Evolutionary conservation across 805 yeast genomes (phyloP), one percentile per base, ranked within the genome.

Genomic region (Wickerhamiella musiphila): DNA sequence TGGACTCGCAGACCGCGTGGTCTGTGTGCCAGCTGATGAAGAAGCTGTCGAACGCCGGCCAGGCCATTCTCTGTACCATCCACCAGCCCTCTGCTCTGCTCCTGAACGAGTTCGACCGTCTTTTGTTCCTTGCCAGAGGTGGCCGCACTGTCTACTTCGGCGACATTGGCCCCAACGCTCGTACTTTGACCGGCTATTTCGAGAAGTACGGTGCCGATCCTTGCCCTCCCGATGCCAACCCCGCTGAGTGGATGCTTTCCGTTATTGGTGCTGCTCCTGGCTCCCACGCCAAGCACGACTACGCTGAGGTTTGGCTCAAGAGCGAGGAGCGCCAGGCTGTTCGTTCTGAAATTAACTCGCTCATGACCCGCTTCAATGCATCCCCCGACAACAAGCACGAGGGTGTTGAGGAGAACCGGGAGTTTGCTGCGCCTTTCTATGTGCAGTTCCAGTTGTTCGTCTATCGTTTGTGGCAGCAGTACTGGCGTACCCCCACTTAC

Each of bases 191-290:
- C 28, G 51, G 60, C 35, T 78, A 77, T 52, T 77, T 77, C 47
- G 84, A 77, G 56, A 63, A 63, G 42, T 56, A 73, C 49, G 78
- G 93, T 22, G 82, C 84, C 25, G 66, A 73, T 37, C 61, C 65
- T 33, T 78, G 90, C 58, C 61, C 57, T 21, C 52, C 52, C 9
- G 53, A 57, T 23, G 82, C 72, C 34, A 76, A 76, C 42, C 83
- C 84, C 16, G 83, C 83, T 21, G 84, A 75, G 52, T 76, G 74
- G 58, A 71, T 75, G 54, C 56, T 76, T 43, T 73, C 73, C 39
- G 70, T 70, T 35, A 73, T 78, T 51, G 86, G 86, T 38, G 84
- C 86, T 21, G 84, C 81, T 48, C 82, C 86, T 3, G 74, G 81
- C 18, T 74, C 81, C 3, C 47, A 57, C 33, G 67, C 65, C 12